phyloP scores from a whole-genome alignment of 73 alveolate genomes.

The Tetrahymena elliotti region DNA sequence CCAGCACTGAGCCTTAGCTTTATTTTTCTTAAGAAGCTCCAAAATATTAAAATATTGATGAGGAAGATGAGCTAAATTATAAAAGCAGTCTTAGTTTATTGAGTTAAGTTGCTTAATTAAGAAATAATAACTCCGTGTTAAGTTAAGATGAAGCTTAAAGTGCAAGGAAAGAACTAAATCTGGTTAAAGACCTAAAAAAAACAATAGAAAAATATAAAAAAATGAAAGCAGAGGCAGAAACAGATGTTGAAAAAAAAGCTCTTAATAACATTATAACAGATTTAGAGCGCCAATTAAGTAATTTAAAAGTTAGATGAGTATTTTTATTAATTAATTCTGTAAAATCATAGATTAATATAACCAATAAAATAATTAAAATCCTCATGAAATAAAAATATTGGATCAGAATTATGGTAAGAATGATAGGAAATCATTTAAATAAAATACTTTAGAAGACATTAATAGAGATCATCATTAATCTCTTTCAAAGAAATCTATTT shows the following conservation, averaged over 20 bases:
- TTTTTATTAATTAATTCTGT: no score
- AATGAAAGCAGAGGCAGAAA: neutral
- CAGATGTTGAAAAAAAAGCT: neutral
- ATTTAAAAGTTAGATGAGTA: neutral
- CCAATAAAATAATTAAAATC: neutral
- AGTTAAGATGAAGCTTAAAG: neutral
- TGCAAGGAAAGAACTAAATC: neutral
- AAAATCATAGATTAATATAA: neutral
- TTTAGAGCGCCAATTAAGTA: neutral
- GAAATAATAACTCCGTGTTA: neutral
- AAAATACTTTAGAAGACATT: neutral
- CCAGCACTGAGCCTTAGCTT: neutral
- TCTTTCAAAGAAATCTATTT: neutral
- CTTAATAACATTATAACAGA: neutral
- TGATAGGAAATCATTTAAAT: neutral
- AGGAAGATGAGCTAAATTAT: neutral
- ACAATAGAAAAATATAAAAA: neutral
- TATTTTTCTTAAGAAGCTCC: neutral
- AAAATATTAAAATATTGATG: neutral
- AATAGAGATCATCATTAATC: neutral
- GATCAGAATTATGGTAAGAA: neutral
- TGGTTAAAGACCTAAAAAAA: neutral
- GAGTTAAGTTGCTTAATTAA: neutral
- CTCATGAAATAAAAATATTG: neutral
- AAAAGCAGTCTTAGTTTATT: neutral